A percentile compares a stretch with the other conserved stretches of the same genome.
Conservation (phyloP, 1,284 basidiomycete species). For the Coniferiporia weirii region DNA sequence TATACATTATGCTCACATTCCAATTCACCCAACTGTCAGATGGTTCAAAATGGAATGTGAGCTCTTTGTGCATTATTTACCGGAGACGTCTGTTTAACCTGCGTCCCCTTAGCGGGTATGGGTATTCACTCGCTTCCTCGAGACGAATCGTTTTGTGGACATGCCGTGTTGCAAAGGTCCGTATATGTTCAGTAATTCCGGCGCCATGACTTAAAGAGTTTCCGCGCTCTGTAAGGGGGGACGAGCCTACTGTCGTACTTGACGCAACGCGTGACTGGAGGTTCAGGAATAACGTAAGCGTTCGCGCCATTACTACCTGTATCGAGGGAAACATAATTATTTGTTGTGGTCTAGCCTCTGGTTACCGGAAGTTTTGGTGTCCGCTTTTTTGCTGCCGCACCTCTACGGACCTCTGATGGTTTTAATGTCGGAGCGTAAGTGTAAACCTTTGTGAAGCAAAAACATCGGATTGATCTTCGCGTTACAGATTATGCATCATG, state of each 20-base stretch:
- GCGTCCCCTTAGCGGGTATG: slow-evolving; percentile 49
- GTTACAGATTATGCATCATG: slow-evolving; percentile 64
- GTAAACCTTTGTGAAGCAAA: background rate
- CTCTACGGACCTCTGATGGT: slow-evolving; percentile 84
- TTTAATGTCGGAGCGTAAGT: slow-evolving; percentile 81
- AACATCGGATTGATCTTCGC: background rate
- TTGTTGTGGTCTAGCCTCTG: slow-evolving; percentile 52
- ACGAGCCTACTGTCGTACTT: slow-evolving; percentile 84
- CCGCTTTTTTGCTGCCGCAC: slow-evolving; percentile 90
- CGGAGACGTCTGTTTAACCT: slow-evolving; percentile 1
- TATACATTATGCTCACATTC: slow-evolving; percentile 4
- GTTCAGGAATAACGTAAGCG: slow-evolving; percentile 69
- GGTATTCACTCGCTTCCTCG: slow-evolving; percentile 51
- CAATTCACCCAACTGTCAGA: slow-evolving; percentile 29
- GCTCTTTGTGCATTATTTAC: slow-evolving; percentile 21
- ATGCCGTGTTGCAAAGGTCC: slow-evolving; percentile 77
- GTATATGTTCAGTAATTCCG: slow-evolving; percentile 22
- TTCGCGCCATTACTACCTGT: background rate
- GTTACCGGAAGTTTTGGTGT: slow-evolving; percentile 65
- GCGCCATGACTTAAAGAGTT: slow-evolving; percentile 14
- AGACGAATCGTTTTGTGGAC: slow-evolving; percentile 74
- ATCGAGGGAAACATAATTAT: slow-evolving; percentile 6
- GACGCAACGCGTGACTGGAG: slow-evolving; percentile 85
- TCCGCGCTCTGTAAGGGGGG: slow-evolving; percentile 45
- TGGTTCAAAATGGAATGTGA: slow-evolving; percentile 84